Base-by-base conservation (phyloP, 441 rosid genomes). In the Brassica hybrid region DNA sequence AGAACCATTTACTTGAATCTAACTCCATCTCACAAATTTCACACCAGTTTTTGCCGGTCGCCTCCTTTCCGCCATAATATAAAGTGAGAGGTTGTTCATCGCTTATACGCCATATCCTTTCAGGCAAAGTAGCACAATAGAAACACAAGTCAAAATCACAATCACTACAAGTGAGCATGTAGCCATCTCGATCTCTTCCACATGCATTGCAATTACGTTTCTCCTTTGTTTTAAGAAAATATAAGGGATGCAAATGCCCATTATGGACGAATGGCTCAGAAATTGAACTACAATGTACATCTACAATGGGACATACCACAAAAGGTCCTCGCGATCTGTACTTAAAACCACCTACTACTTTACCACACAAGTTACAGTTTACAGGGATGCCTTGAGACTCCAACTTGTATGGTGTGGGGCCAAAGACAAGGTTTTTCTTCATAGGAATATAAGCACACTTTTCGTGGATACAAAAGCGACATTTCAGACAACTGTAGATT, bases 81-180 rank as follows among this genome's bases (percentile, higher is more conserved):
- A 81, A 50, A 9, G 11, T 57, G 48, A 77, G 67, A 57, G 73
- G 65, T 61, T 73, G 81, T 27, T 9, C 18, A 18, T 81, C 75
- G 5, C n/a, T 27, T 27, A 27, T 27, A 27, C 6, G 32, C 32
- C 32, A 27, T 3, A 32, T 52, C 10, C 36, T 50, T 0, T 21
- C 23, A 21, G 23, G 23, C 23, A 21, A 21, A 21, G 23, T 21
- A 21, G 23, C 23, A 21, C 23, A 81, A 12, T 0, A 2, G 0
- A 23, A 1, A 52, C 74, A 67, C 18, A 81, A 43, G 1, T 19
- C 1, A 27, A 21, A 81, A 6, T 56, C 11, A 21, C 79, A 69
- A 11, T 0, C 7, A 0, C n/a, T 11, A n/a, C 74, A 76, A 30
- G 0, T 0, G 1, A 60, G 27, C 25, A 27, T 0, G 14, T 2